Conservation (phyloP, 2,329 filamentous ascomycete genomes). For the Arthrobotrys megalospora region DNA sequence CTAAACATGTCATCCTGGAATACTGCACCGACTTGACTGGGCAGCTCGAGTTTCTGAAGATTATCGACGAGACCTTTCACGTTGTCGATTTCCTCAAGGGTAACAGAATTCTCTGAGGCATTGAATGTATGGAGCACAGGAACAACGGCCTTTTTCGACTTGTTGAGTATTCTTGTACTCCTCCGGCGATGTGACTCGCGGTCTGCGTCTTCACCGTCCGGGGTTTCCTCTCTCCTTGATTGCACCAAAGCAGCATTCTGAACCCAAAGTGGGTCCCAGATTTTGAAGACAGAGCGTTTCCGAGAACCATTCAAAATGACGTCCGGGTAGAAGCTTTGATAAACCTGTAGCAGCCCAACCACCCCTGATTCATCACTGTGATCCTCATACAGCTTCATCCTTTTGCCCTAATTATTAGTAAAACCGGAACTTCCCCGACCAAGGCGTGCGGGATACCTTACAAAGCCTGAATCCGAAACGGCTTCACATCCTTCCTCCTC, state of each 20-base stretch:
- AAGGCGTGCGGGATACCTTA: conserved; percentile 67
- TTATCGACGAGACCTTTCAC: conserved; percentile 79
- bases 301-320: conserved; percentile 77
- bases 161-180: conserved; percentile 63
- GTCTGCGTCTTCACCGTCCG: conserved; percentile 7
- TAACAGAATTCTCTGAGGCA: conserved; percentile 73
- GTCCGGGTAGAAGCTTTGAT: conserved; percentile 91
- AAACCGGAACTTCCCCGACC: neutral
- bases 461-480: conserved; percentile 85
- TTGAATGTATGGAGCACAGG: conserved; percentile 82
- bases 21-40: conserved; percentile 84
- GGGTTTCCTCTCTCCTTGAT: conserved; percentile 31
- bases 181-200: conserved; percentile 22
- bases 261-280: conserved; percentile 53
- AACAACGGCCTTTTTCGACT: conserved; percentile 73
- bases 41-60: conserved; percentile 83
- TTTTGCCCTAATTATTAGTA: conserved; percentile 64
- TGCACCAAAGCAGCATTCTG: conserved; percentile 43
- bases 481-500: conserved; percentile 84
- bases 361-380: conserved; percentile 80
- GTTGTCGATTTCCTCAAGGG: conserved; percentile 83
- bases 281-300: conserved; percentile 45
- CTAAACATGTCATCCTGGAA: conserved; percentile 83
- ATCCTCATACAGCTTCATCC: conserved; percentile 70
- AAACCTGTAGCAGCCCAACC: conserved; percentile 82